Base-by-base conservation (phyloP, 2,329 filamentous ascomycete genomes). In the Tetracladium maxilliforme region DNA sequence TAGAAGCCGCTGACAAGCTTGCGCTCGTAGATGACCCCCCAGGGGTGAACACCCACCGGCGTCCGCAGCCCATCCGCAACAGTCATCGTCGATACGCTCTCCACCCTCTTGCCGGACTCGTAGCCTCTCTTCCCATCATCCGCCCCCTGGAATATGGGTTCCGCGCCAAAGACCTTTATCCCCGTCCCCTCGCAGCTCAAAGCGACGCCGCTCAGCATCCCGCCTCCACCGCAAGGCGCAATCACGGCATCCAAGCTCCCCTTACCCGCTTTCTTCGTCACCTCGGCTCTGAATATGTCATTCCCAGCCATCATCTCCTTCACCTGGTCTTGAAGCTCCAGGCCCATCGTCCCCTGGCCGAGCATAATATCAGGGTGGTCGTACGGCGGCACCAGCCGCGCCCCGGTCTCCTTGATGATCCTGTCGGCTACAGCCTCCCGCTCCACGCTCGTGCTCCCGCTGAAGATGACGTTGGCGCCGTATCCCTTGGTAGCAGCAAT, bases 311-410 rank as follows among this genome's bases (percentile, higher is more conserved):
- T 55, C 33, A 75, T 39, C 21, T 61, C 58, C 4, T 44, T 48
- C 2, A 75, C 79, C 44, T 95, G 86, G 31, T 65, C 56, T 44
- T 84, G 74, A 17, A 94, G 50, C 49, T 98, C 90, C 5, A 94
- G 48, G 0, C 73, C 86, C 33, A 81, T 60, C 1, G 87, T 95
- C n/a, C 87, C 90, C 55, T 94, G 86, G 0, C 90, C 87, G 1
- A 93, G 67, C 28, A 95, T 78, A 36, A 94, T 84, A 47, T 94
- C 71, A 4, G 80, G 78, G 51, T 95, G 81, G 48, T 95, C 82
- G 46, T 94, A 94, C 0, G 90, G 86, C 27, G 86, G 86, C 5
- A 98, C 66, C 7, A 94, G 58, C 1, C 74, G 70, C 0, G 83
- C 84, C 20, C 77, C 75, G 1, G 81, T 92, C 30, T 72, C 54